Percentiles rank a stretch among this genome's conserved stretches.
Conservation (phyloP, 169 alveolate species). For the Cryptosporidium tyzzeri region DNA sequence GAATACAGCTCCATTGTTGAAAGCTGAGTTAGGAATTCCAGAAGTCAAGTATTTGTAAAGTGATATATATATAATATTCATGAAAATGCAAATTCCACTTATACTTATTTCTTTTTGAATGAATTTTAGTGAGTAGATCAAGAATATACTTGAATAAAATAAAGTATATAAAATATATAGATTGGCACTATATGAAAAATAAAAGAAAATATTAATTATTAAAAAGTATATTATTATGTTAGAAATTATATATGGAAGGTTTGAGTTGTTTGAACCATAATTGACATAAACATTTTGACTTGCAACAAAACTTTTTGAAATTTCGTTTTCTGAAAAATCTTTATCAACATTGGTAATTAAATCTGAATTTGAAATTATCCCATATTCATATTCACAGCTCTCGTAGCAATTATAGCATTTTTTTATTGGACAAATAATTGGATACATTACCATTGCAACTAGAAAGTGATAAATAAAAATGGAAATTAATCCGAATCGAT, state of each 20-base stretch:
- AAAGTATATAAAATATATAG: constrained; percentile 28
- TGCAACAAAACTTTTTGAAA: background rate
- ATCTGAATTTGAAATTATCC: constrained; percentile 1
- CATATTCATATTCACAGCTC: background rate
- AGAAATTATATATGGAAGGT: constrained; percentile 38
- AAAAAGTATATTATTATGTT: constrained; percentile 51
- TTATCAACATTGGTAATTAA: background rate
- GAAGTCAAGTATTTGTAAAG: constrained; percentile 6
- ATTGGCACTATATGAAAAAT: constrained; percentile 18
- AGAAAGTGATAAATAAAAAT: constrained; percentile 20
- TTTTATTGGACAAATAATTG: constrained; percentile 26
- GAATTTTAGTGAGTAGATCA: constrained; percentile 26
- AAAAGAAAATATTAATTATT: constrained; percentile 42
- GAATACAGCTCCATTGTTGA: background rate
- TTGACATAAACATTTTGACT: background rate
- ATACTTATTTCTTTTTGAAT: constrained; percentile 31
- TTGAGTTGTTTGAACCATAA: background rate
- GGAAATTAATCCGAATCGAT: constrained; percentile 18
- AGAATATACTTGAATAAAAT: constrained; percentile 38
- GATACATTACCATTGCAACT: constrained; percentile 47
- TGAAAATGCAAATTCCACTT: constrained; percentile 12
- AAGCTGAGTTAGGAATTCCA: background rate
- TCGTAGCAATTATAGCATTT: background rate
- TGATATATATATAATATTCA: constrained; percentile 4
- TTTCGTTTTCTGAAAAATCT: background rate